Evolutionary conservation across 192 early-diverging fungal species (phyloP).

Genomic region (Phycomyces nitens): DNA sequence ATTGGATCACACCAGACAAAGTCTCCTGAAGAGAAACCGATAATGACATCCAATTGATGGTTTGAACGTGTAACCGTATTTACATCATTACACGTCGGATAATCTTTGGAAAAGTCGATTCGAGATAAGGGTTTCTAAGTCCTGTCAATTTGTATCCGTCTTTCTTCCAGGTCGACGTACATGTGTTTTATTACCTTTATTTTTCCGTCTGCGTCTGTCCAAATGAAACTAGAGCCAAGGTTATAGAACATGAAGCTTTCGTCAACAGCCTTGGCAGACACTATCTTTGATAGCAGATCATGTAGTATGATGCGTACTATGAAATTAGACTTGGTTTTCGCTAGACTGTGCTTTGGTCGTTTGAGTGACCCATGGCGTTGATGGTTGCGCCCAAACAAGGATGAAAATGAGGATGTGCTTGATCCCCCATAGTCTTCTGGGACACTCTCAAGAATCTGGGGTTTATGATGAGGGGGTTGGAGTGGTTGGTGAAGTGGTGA

Average conservation of each 20-base stretch:
- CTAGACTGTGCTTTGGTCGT: constrained; percentile 56
- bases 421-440: neutral
- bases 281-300: constrained; percentile 59
- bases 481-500: neutral
- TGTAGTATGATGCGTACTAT: constrained; percentile 62
- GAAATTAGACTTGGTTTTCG: constrained; percentile 70
- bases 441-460: neutral
- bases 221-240: constrained; percentile 65
- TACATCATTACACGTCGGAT: constrained; percentile 83
- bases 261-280: constrained; percentile 44
- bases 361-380: neutral
- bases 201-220: constrained; percentile 59
- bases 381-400: neutral
- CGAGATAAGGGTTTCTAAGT: constrained; percentile 72
- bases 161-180: neutral
- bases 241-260: constrained; percentile 73
- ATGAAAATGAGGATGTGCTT: neutral
- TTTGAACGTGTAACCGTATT: constrained; percentile 65
- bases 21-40: constrained; percentile 80
- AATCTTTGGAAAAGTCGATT: constrained; percentile 68
- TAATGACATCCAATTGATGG: constrained; percentile 78
- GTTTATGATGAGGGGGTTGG: neutral
- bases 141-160: neutral
- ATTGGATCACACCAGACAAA: constrained; percentile 84
- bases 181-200: constrained; percentile 40